Evolutionary conservation across 768 basidiomycete genomes (phyloP).

Genomic region (Ramaria sp.): DNA sequence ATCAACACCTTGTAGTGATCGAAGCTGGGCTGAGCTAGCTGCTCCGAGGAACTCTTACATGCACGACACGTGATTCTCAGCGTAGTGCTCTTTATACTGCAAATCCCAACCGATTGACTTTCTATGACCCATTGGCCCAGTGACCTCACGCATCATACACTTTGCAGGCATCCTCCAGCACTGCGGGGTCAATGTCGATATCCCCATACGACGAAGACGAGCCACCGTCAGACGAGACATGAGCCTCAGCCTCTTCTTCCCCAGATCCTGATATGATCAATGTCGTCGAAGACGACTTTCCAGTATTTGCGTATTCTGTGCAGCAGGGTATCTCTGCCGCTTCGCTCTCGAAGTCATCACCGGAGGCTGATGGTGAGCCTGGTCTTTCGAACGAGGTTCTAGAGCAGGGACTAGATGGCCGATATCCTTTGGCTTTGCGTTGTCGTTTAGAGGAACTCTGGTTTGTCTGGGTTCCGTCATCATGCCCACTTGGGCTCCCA

Average conservation of each 20-base stretch:
- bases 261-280: background rate
- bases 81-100: too few species aligned
- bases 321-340: background rate
- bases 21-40: too few species aligned
- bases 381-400: background rate
- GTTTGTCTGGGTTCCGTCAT: background rate
- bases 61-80: too few species aligned
- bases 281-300: background rate
- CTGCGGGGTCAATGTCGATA: constrained; percentile 2
- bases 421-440: background rate
- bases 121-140: too few species aligned
- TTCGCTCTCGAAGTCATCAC: background rate
- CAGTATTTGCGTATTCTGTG: background rate
- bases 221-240: background rate
- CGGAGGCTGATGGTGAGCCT: background rate
- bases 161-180: constrained; percentile 6
- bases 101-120: too few species aligned
- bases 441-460: background rate
- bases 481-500: background rate
- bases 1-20: too few species aligned
- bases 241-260: background rate
- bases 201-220: constrained; percentile 9
- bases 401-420: background rate
- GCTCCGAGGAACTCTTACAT: too few species aligned
- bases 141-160: constrained; percentile 2